Conservation (phyloP, 768 basidiomycete genomes). For the Boletus subcaerulescens region DNA sequence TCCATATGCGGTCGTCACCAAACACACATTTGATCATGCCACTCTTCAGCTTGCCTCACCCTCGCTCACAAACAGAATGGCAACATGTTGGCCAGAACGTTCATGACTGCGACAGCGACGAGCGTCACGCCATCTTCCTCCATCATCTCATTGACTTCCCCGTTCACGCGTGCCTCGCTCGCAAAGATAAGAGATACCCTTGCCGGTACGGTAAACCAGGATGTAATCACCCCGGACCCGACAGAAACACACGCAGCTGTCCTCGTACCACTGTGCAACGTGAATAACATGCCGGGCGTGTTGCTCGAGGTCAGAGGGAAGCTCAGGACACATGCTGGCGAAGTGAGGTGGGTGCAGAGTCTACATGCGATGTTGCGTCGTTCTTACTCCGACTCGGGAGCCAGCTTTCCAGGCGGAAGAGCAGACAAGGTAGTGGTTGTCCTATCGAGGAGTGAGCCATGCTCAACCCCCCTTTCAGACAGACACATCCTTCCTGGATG, state of each 20-base stretch:
- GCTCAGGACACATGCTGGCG: conserved; percentile 71
- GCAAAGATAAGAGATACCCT: conserved; percentile 31
- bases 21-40: too few species aligned
- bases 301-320: conserved; percentile 68
- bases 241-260: conserved; percentile 59
- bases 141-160: conserved; percentile 32
- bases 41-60: too few species aligned
- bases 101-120: conserved; percentile 14
- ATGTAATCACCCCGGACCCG: conserved; percentile 17
- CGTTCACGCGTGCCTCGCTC: conserved; percentile 38
- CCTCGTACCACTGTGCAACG: conserved; percentile 76
- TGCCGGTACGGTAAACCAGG: conserved; percentile 7
- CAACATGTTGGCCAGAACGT: conserved; percentile 27
- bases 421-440: conserved; percentile 53
- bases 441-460: background rate
- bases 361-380: background rate
- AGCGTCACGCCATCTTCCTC: conserved; percentile 10
- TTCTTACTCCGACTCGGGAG: background rate
- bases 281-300: conserved; percentile 60
- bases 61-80: conserved; percentile 13
- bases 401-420: conserved; percentile 73
- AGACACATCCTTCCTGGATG: conserved; percentile 49
- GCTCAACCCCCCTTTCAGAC: conserved; percentile 34
- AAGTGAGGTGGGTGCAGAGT: conserved; percentile 60
- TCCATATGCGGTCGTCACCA: background rate